Evolutionary conservation across 805 yeast species (phyloP).

Genomic region (Spathaspora passalidarum): DNA sequence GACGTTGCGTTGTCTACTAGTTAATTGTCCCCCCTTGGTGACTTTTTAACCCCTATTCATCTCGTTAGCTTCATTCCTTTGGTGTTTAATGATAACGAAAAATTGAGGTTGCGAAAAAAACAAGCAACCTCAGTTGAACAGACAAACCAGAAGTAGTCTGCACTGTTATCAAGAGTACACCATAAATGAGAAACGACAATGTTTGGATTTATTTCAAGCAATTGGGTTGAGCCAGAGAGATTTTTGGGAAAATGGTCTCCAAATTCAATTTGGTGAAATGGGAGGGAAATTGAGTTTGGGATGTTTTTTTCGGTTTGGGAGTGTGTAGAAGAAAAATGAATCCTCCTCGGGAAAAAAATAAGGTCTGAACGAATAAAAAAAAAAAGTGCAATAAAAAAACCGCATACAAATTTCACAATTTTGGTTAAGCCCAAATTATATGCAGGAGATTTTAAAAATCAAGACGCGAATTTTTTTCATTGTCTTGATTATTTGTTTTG

Average conservation of each 20-base stretch:
- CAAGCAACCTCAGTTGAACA: not conserved
- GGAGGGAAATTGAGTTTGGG: not conserved
- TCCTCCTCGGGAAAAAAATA: not conserved
- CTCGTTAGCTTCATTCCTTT: not conserved
- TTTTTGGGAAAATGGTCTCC: not conserved
- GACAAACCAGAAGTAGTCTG: not conserved
- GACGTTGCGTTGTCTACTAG: not conserved
- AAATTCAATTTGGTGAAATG: not conserved
- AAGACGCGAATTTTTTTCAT: not conserved
- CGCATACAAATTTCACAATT: not conserved
- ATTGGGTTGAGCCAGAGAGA: not conserved
- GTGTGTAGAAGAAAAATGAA: not conserved
- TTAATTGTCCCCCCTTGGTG: not conserved
- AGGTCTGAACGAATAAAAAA: not conserved
- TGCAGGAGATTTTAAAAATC: not conserved
- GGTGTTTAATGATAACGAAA: not conserved
- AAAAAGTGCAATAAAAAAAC: not conserved
- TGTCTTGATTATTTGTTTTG: not conserved
- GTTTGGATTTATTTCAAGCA: not conserved
- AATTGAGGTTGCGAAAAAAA: slow-evolving; percentile 1
- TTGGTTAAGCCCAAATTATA: no score
- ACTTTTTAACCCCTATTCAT: not conserved
- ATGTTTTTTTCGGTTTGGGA: not conserved
- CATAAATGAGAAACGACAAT: not conserved
- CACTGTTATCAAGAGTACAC: not conserved